Base-by-base conservation (phyloP, 2,329 filamentous ascomycete species). In the Fusarium sororula region DNA sequence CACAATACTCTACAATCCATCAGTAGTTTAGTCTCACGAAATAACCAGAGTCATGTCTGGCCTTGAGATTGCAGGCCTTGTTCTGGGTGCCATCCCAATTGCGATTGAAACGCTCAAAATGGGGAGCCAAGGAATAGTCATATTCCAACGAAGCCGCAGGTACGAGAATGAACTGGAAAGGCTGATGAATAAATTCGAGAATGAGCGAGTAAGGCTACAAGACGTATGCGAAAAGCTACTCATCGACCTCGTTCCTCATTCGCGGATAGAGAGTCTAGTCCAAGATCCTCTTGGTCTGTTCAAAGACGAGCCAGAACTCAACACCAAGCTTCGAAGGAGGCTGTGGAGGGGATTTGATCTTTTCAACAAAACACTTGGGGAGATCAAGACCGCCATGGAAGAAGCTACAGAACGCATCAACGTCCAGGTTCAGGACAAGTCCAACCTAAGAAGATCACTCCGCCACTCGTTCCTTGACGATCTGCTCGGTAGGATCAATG, bases 81-180 rank as follows among this genome's bases (percentile, higher is more conserved):
- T 63, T 2, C 53, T 63, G 1, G 53, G 61, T 2, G 61, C 35
- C 0, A 42, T 63, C 1, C 53, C 42, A 10, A 1, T 59, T 5
- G 53, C 37, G 1, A 28, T 64, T 22, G n/a, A 50, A 8, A 6
- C 55, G 1, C 44, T 59, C 2, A 50, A 50, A 4, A 5, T 1
- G 1, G 56, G 38, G 8, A 8, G 30, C 1, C 20, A 32, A 42
- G 45, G 39, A 12, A 8, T 61, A 11, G 30, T 2, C 0, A 26
- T 28, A 10, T 1, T 39, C n/a, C 14, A 4, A 10, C 24, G 45
- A 15, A 20, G 37, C 6, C 39, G 45, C 20, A 44, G 28, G 9
- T 53, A 53, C 22, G 24, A 45, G 2, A 47, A 39, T 5, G 45
- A 61, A 17, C 1, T 61, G 7, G 7, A 35, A 0, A 61, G 30